Conservation (phyloP, 768 basidiomycete genomes). For the Boletus rex-veris region DNA sequence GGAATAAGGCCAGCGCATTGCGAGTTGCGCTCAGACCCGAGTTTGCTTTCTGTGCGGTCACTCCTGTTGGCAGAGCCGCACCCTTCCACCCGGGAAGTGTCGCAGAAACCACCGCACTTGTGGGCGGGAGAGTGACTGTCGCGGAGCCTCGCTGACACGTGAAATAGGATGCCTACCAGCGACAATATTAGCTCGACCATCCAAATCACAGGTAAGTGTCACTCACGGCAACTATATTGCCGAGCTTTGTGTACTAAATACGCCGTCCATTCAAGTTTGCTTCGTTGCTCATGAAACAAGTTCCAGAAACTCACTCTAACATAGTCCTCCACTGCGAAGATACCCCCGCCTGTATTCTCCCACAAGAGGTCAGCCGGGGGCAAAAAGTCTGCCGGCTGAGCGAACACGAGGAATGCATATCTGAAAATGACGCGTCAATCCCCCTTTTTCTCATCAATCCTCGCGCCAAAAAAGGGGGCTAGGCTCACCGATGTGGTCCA, state of each 20-base stretch:
- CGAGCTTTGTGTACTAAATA: constrained; percentile 50
- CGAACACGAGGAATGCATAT: constrained; percentile 64
- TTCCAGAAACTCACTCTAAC: constrained; percentile 39
- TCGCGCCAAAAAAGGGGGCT: neutral
- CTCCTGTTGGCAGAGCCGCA: constrained; percentile 10
- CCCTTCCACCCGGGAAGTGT: constrained; percentile 42
- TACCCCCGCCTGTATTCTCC: constrained; percentile 48
- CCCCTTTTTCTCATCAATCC: neutral
- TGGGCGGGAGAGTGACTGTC: constrained; percentile 49
- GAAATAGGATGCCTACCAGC: constrained; percentile 60
- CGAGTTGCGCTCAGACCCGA: constrained; percentile 17
- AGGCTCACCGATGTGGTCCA: constrained; percentile 70
- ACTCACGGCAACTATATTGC: constrained; percentile 57
- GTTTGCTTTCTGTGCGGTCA: constrained; percentile 20
- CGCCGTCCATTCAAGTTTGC: neutral
- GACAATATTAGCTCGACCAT: constrained; percentile 2
- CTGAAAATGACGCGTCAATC: constrained; percentile 32
- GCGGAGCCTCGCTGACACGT: constrained; percentile 67
- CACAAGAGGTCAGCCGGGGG: constrained; percentile 55
- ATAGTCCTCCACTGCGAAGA: constrained; percentile 58
- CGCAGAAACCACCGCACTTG: constrained; percentile 63
- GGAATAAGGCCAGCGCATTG: constrained; percentile 20
- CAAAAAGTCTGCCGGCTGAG: constrained; percentile 59
- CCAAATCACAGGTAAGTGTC: constrained; percentile 1
- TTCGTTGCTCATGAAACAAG: neutral